Conservation (phyloP, 2,329 filamentous ascomycete species). For the Albophoma yamanashiensis region DNA sequence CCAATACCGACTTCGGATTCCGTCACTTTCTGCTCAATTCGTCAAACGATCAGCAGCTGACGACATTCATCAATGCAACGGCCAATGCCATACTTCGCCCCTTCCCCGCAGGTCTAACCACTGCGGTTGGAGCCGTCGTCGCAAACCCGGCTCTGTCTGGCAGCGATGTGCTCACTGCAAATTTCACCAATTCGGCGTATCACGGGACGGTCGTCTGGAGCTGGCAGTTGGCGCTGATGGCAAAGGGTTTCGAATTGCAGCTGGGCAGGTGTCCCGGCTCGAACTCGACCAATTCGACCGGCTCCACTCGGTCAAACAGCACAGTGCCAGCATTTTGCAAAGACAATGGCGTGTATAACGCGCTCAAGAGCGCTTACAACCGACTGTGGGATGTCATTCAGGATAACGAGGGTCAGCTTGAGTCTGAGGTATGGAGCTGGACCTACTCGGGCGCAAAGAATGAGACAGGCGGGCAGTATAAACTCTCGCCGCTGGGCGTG, state of each 20-base stretch:
- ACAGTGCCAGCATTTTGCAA: constrained; percentile 37
- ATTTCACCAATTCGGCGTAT: constrained; percentile 45
- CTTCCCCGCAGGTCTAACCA: constrained; percentile 49
- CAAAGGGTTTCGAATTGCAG: constrained; percentile 45
- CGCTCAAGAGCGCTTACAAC: constrained; percentile 42
- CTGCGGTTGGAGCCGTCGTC: constrained; percentile 43
- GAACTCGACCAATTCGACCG: not conserved
- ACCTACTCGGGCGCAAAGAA: constrained; percentile 23
- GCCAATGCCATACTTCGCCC: constrained; percentile 45
- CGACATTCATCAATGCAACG: constrained; percentile 42
- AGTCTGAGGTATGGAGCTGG: constrained; percentile 55
- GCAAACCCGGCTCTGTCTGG: constrained; percentile 49
- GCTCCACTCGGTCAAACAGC: not conserved
- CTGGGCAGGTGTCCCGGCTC: constrained; percentile 34
- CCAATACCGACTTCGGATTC: constrained; percentile 56
- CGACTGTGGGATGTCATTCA: constrained; percentile 51
- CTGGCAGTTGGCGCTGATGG: constrained; percentile 57
- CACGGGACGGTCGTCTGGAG: constrained; percentile 56
- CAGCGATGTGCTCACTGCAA: constrained; percentile 31
- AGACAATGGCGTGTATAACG: constrained; percentile 30
- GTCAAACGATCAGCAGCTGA: constrained; percentile 45
- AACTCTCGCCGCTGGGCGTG: constrained; percentile 11
- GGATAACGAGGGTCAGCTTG: constrained; percentile 36
- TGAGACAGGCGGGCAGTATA: constrained; percentile 3
- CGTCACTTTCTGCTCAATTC: constrained; percentile 51